These are phyloP conservation scores for Aphanomyces cochlioides DNA, from an alignment of 352 stramenopile genomes.

Conservation along the genomic window DNA sequence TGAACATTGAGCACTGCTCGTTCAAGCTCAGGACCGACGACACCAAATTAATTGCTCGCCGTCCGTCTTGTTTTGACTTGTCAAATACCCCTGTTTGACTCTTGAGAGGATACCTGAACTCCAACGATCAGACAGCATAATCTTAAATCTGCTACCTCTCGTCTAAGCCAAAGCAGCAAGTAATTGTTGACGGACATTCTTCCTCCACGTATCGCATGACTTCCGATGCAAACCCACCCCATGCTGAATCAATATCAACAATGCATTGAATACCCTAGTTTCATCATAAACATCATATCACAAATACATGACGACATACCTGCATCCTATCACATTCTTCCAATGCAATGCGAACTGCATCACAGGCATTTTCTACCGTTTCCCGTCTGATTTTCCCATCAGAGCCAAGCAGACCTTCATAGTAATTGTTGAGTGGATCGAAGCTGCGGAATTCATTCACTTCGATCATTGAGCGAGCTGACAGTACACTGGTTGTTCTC, in stretches of 20 bases:
- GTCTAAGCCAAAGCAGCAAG: constrained; percentile 43
- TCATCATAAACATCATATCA: neutral
- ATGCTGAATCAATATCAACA: constrained; percentile 80
- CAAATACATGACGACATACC: neutral
- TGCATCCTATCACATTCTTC: constrained; percentile 68
- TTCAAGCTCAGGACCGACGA: constrained; percentile 58
- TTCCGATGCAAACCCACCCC: constrained; percentile 66
- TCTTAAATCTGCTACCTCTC: neutral
- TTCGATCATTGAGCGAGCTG: constrained; percentile 37
- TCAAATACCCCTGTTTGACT: constrained; percentile 34
- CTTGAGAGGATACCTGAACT: constrained; percentile 14
- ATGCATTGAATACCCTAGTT: constrained; percentile 48
- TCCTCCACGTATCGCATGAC: constrained; percentile 67
- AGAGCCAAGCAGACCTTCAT: constrained; percentile 49
- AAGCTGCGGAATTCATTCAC: constrained; percentile 70
- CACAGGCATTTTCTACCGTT: constrained; percentile 60
- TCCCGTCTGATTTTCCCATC: constrained; percentile 50
- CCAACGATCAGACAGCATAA: neutral
- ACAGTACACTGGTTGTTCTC: neutral
- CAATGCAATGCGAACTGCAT: constrained; percentile 53
- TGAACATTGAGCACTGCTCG: constrained; percentile 51
- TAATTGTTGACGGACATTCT: constrained; percentile 58
- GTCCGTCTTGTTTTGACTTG: constrained; percentile 53
- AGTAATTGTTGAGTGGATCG: constrained; percentile 80
- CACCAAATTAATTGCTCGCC: constrained; percentile 57